A percentile compares a stretch with the other conserved stretches of the same genome.
Evolutionary conservation across 257 asterid genomes (phyloP).

Genomic region (Solanum ossicruentum): DNA sequence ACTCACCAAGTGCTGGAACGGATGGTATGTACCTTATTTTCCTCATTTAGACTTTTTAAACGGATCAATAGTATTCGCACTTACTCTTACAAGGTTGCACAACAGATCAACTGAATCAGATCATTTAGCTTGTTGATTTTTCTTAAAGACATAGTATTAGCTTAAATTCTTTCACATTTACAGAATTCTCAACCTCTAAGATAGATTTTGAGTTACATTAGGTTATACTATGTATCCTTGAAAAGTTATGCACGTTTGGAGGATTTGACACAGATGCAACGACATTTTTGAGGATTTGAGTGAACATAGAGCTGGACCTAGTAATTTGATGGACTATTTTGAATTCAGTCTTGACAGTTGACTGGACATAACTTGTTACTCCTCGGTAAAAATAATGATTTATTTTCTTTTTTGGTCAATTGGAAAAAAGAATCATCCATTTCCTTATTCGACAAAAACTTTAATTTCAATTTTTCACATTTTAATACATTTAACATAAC

Average conservation of each 20-base stretch:
- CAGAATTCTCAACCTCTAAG: neutral
- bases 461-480: too few relatives aligned
- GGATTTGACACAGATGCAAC: neutral
- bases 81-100: neutral
- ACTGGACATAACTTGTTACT: too few relatives aligned
- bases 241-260: neutral
- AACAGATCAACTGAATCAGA: neutral
- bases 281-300: neutral
- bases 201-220: neutral
- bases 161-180: neutral
- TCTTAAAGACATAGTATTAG: neutral
- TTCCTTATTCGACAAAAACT: too few relatives aligned
- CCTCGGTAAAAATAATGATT: too few relatives aligned
- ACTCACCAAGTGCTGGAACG: conserved; percentile 26
- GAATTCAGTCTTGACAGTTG: neutral
- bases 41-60: neutral
- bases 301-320: neutral
- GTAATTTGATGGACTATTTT: neutral
- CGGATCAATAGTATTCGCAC: neutral
- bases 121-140: neutral
- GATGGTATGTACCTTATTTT: conserved; percentile 14
- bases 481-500: too few relatives aligned
- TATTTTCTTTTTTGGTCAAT: too few relatives aligned
- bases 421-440: too few relatives aligned
- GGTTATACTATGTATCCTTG: neutral